Evolutionary conservation across 2,329 filamentous ascomycete species (phyloP).

Genomic region (Claviceps purpurea): DNA sequence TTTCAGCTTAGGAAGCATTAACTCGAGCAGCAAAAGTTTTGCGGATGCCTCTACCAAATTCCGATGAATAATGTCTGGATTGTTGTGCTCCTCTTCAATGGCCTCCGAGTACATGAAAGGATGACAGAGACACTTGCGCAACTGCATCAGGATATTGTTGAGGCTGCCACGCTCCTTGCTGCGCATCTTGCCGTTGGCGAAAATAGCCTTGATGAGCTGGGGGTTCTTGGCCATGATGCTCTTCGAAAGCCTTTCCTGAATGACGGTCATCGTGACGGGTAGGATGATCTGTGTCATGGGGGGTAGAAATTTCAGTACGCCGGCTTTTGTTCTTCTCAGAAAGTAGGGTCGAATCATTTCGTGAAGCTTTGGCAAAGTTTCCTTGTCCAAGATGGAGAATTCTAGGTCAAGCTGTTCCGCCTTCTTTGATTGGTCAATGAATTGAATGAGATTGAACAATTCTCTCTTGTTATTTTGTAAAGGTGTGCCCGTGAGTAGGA

Average conservation of each 20-base stretch:
- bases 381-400: conserved; percentile 65
- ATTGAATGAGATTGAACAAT: conserved; percentile 92
- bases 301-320: conserved; percentile 82
- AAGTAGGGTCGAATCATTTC: conserved; percentile 65
- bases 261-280: conserved; percentile 83
- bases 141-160: conserved; percentile 90
- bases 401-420: conserved; percentile 62
- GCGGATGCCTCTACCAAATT: conserved; percentile 86
- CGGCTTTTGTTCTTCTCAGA: conserved; percentile 67
- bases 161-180: conserved; percentile 63
- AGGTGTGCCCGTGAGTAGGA: conserved; percentile 82
- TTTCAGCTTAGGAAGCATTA: conserved; percentile 77
- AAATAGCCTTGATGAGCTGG: conserved; percentile 75
- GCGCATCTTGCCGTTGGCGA: conserved; percentile 55
- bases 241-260: conserved; percentile 91
- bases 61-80: conserved; percentile 49
- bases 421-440: conserved; percentile 60
- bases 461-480: conserved; percentile 93
- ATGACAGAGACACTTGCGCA: conserved; percentile 89
- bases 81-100: conserved; percentile 69
- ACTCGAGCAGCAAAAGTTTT: conserved; percentile 71
- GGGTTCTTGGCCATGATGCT: conserved; percentile 87
- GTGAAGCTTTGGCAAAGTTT: conserved; percentile 72
- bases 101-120: conserved; percentile 86
- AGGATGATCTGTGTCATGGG: conserved; percentile 91